Base-by-base conservation (phyloP, 1,284 basidiomycete genomes). In the Coniferiporia weirii region DNA sequence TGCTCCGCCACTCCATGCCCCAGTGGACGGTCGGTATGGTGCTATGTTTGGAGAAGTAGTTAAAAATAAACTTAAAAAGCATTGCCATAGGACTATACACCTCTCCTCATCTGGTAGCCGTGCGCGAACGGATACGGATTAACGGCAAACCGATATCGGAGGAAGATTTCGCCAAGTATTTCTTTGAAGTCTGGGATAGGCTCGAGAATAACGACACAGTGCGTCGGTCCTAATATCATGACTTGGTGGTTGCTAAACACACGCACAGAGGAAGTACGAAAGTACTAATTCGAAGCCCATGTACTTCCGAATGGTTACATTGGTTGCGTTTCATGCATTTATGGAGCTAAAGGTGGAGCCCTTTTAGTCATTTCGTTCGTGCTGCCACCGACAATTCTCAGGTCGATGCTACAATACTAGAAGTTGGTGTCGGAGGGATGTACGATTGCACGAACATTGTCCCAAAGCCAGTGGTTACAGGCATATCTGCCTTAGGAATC, bases 371-470 rank as follows among this genome's bases (percentile, higher is more conserved):
- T 32, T 49, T n/a, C 34, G 13, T 51, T n/a, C 22, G 27, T 43
- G 50, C 8, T 19, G 15, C 22, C 32, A 55, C 44, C 9, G 7
- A 52, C 54, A n/a, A 36, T 9, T 54, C 65, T 13, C 66, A 82
- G 74, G 87, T 91, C 15, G 86, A 94, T 66, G 95, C 93, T 3
- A 95, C 95, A 0, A 84, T 99, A 48, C 80, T 99, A 35, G 97
- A 99, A 79, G 97, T 99, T 40, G 97, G 97, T 13, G 91, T 99
- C 19, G 97, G 97, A 15, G 97, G 97, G 19, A 81, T 84, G 22
- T 95, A 93, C 69, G 97, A 99, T 71, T 94, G 93, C 67, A 99
- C 97, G 34, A 99, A 99, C 69, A 86, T 98, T 62, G 93, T 99
- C 0, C 94, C 93, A 0, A 83, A 82, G 62, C 97, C 97, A 0